Evolutionary conservation across 2,329 filamentous ascomycete genomes (phyloP), one percentile per base, ranked within the genome.

Genomic region (Tolypocladium tundrense): DNA sequence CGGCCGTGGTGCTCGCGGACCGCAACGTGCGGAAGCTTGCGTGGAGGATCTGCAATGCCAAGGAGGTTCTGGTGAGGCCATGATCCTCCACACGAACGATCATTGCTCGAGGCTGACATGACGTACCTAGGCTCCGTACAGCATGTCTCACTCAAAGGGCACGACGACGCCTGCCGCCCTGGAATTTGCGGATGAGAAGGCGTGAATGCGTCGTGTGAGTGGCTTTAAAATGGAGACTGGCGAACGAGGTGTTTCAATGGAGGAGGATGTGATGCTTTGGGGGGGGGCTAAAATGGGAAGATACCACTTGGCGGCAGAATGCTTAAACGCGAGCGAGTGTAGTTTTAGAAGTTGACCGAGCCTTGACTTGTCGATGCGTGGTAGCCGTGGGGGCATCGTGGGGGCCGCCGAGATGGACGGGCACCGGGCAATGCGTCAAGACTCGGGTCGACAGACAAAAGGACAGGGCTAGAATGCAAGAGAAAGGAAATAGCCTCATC

Each of bases 41-140:
- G 7, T 97, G 93, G 92, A 83, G 94, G 67, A 90, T 99, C 62
- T 94, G 88, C 71, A 96, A 96, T 70, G 94, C 94, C 41, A 97
- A 97, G 78, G 90, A 92, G 74, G 94, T 96, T 63, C 73, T 97
- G 75, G 91, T 95, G 77, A 77, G 88, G 41, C 14, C 19, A 1
- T 16, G 45, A 33, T 31, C 24, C n/a, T 19, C 10, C 14, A 9
- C 10, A 24, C 11, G n/a, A 16, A 11, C 45, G 19, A 4, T 27
- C 3, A 27, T 10, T n/a, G 16, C 39, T 13, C 13, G 21, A 53
- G 16, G 19, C 42, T 58, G 14, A 35, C 27, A 33, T 21, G 5
- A 9, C 6, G 1, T 56, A 11, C 53, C 4, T 61, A 88, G 86
- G 86, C 86, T 52, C 86, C 87, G 1, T 89, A 88, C 66, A 88